These are phyloP conservation scores for Cercospora sesami DNA, from an alignment of 2,329 filamentous ascomycete species.

Conservation along the genomic window DNA sequence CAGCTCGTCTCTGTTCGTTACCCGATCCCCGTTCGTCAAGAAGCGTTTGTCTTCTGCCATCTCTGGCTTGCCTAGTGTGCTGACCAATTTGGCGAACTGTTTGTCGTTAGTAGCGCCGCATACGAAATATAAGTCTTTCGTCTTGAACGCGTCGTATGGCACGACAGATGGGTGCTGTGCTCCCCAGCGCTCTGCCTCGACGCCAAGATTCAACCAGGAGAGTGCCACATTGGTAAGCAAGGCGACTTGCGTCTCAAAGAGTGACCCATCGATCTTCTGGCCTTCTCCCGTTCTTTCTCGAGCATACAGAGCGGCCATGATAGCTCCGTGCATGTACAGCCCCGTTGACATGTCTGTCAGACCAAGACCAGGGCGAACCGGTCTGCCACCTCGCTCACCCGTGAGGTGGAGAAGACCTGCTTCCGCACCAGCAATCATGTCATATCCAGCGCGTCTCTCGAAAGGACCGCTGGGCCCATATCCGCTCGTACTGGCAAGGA, in stretches of 20 bases:
- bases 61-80: conserved; percentile 32
- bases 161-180: conserved; percentile 51
- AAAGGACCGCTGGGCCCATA: conserved; percentile 48
- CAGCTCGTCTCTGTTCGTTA: conserved; percentile 39
- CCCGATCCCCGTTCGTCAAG: conserved; percentile 34
- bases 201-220: conserved; percentile 44
- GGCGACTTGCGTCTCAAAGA: conserved; percentile 50
- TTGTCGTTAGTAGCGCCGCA: conserved; percentile 40
- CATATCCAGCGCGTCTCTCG: conserved; percentile 47
- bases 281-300: conserved; percentile 43
- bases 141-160: conserved; percentile 50
- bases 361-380: conserved; percentile 46
- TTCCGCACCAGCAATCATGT: conserved; percentile 49
- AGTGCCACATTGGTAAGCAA: conserved; percentile 47
- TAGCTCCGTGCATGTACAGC: conserved; percentile 49
- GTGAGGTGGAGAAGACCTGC: conserved; percentile 49
- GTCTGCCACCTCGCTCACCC: conserved; percentile 44
- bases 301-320: conserved; percentile 46
- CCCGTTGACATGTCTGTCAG: conserved; percentile 50
- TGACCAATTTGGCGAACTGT: conserved; percentile 42
- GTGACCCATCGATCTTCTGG: conserved; percentile 48
- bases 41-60: conserved; percentile 36
- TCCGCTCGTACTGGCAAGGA: conserved; percentile 49
- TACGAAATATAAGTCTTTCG: conserved; percentile 34
- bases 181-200: conserved; percentile 48